Base-by-base conservation (phyloP, 2,329 filamentous ascomycete species). In the Phialemoniopsis sp. region DNA sequence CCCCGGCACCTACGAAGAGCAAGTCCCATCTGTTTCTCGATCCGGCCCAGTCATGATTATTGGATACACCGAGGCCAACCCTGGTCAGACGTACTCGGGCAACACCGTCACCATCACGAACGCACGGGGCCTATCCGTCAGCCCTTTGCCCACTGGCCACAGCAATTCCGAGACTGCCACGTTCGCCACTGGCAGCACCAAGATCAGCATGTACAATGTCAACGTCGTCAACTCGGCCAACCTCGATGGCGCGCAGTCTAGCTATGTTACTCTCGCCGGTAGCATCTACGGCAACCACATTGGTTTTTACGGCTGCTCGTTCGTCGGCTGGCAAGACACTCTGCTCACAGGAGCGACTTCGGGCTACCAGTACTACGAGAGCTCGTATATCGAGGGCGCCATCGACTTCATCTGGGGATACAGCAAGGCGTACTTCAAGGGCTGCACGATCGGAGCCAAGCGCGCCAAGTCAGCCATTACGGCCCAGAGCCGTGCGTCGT, bases 191-290 rank as follows among this genome's bases (percentile, higher is more conserved):
- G 58, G 58, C 37, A 70, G 70, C 53, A 72, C 41, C 59, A 75
- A 40, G 72, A 69, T 42, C 57, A 13, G 36, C 37, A 12, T 74
- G 9, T 75, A 75, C 59, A 75, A 74, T 46, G 60, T 76, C 52
- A 70, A 75, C 47, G 55, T 62, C 35, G 37, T 48, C 42, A 62
- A 62, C 44, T 54, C 53, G 4, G 58, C 46, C 32, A 40, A 45
- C n/a, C 47, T n/a, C n/a, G n/a, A 38, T 36, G 15, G 40, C 38
- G 13, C 49, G 36, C 41, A 46, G 18, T 29, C 46, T 9, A 50
- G 44, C 40, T 49, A 48, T 5, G 52, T 50, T 13, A 51, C 52
- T 40, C 3, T 53, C 1, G 58, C 58, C 3, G 58, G 51, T 9
- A 54, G 59, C 36, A 56, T 62, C 35, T 60, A 57, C 21, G 62